phyloP scores from a whole-genome alignment of 768 basidiomycete genomes.

The Austroboletus eburneus region DNA sequence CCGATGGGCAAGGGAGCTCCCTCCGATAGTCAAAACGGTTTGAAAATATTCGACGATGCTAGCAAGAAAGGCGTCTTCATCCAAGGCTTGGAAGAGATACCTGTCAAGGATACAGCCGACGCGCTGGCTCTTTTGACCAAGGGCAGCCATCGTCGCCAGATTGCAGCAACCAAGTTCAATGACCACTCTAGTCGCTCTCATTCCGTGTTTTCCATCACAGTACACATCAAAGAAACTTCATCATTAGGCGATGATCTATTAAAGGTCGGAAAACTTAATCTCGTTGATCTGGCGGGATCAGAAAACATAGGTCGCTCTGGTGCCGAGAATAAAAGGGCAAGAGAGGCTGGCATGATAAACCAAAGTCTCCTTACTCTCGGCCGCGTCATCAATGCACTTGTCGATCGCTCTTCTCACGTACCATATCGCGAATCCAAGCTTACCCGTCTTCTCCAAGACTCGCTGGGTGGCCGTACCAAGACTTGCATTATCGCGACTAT shows the following conservation, averaged over 20 bases:
- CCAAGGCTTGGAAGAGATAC: constrained; percentile 88
- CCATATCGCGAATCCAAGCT: constrained; percentile 98
- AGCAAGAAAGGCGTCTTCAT: constrained; percentile 88
- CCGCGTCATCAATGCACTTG: constrained; percentile 92
- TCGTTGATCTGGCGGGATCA: constrained; percentile 95
- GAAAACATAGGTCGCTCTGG: constrained; percentile 97
- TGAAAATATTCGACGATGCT: constrained; percentile 93
- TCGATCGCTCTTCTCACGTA: constrained; percentile 87
- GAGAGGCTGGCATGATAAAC: constrained; percentile 99
- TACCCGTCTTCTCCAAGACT: constrained; percentile 96
- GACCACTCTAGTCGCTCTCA: constrained; percentile 97
- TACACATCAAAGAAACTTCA: constrained; percentile 84
- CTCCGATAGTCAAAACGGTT: constrained; percentile 51
- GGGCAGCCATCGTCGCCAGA: constrained; percentile 87
- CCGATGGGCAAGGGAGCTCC: constrained; percentile 66
- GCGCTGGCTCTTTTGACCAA: constrained; percentile 82
- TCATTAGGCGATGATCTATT: constrained; percentile 81
- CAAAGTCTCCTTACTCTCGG: constrained; percentile 96
- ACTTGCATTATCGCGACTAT: constrained; percentile 97
- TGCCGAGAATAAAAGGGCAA: constrained; percentile 89
- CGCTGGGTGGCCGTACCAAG: constrained; percentile 95
- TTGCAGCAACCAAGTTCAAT: constrained; percentile 96
- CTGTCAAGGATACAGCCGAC: constrained; percentile 77
- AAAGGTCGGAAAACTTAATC: constrained; percentile 91
- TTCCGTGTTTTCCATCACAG: constrained; percentile 94